phyloP scores from a whole-genome alignment of 805 yeast species.

The Cyberlindnera maclurae region DNA sequence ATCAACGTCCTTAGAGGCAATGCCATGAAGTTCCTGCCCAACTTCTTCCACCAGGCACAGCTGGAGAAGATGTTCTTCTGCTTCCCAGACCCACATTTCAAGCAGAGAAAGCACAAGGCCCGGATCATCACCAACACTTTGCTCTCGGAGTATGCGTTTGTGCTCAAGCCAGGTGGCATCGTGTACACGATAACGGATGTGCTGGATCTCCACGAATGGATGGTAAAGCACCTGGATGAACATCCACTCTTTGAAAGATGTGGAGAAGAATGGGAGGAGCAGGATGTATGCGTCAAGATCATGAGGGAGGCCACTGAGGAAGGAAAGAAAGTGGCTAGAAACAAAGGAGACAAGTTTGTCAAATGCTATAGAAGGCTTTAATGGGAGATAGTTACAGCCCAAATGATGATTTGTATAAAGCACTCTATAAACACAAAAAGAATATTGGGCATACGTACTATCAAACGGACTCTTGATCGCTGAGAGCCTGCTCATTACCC shows the following conservation, averaged over 20 bases:
- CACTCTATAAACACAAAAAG: constrained; percentile 34
- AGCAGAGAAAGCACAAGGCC: constrained; percentile 95
- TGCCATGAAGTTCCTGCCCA: constrained; percentile 96
- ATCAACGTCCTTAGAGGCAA: constrained; percentile 89
- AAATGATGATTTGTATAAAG: too few relatives aligned
- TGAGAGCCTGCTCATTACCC: constrained; percentile 22
- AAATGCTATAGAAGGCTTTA: constrained; percentile 75
- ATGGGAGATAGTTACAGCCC: too few relatives aligned
- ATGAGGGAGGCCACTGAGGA: constrained; percentile 96
- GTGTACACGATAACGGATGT: constrained; percentile 96
- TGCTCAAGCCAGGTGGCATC: constrained; percentile 77
- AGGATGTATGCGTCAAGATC: constrained; percentile 74
- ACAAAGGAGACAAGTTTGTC: constrained; percentile 77
- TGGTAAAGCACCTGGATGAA: constrained; percentile 83
- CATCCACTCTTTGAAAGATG: constrained; percentile 90
- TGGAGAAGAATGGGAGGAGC: constrained; percentile 66
- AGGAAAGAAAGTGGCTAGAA: constrained; percentile 92
- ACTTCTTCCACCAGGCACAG: constrained; percentile 80
- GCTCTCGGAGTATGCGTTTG: constrained; percentile 87
- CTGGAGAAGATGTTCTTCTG: constrained; percentile 91
- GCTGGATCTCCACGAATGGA: constrained; percentile 88
- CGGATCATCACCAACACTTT: constrained; percentile 88
- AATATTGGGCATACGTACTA: background rate
- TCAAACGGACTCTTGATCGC: constrained; percentile 12
- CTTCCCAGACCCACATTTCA: constrained; percentile 99